phyloP scores from a whole-genome alignment of 208 protist genomes.

The Blechomonas ayalai region DNA sequence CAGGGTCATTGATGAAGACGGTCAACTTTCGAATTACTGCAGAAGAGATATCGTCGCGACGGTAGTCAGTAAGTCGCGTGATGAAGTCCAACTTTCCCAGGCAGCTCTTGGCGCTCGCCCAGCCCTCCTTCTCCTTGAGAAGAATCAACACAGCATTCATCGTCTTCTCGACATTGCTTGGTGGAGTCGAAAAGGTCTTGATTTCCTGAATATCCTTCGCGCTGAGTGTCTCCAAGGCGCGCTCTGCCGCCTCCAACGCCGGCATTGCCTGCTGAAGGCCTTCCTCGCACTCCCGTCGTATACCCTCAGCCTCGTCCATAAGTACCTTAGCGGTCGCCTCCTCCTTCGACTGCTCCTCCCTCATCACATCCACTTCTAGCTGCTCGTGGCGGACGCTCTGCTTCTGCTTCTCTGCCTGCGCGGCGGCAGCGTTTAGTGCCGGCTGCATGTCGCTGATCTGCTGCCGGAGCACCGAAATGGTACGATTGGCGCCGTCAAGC shows the following conservation, averaged over 20 bases:
- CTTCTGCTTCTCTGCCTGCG: slow-evolving; percentile 89
- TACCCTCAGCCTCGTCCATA: slow-evolving; percentile 76
- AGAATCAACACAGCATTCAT: slow-evolving; percentile 93
- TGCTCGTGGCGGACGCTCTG: slow-evolving; percentile 77
- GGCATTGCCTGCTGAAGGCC: slow-evolving; percentile 94
- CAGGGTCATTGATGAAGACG: slow-evolving; percentile 87
- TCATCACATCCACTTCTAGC: slow-evolving; percentile 78
- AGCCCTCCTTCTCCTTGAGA: slow-evolving; percentile 88
- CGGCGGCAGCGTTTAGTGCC: slow-evolving; percentile 75
- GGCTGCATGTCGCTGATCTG: slow-evolving; percentile 93
- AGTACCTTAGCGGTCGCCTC: slow-evolving; percentile 73
- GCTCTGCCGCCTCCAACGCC: slow-evolving; percentile 84
- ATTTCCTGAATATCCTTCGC: slow-evolving; percentile 91
- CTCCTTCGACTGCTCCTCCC: slow-evolving; percentile 69
- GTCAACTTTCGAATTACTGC: slow-evolving; percentile 80
- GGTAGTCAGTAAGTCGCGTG: slow-evolving; percentile 76
- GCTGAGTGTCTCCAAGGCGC: slow-evolving; percentile 87
- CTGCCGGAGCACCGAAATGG: slow-evolving; percentile 92
- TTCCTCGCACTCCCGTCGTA: slow-evolving; percentile 83
- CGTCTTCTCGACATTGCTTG: slow-evolving; percentile 85
- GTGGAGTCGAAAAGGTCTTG: slow-evolving; percentile 89
- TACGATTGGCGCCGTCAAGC: slow-evolving; percentile 87
- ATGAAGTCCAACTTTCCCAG: slow-evolving; percentile 89
- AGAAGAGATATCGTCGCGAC: slow-evolving; percentile 83
- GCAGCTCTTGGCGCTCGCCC: slow-evolving; percentile 85